phyloP scores from a whole-genome alignment of 2,329 filamentous ascomycete species.

The Scopulariopsis brevicaulis region DNA sequence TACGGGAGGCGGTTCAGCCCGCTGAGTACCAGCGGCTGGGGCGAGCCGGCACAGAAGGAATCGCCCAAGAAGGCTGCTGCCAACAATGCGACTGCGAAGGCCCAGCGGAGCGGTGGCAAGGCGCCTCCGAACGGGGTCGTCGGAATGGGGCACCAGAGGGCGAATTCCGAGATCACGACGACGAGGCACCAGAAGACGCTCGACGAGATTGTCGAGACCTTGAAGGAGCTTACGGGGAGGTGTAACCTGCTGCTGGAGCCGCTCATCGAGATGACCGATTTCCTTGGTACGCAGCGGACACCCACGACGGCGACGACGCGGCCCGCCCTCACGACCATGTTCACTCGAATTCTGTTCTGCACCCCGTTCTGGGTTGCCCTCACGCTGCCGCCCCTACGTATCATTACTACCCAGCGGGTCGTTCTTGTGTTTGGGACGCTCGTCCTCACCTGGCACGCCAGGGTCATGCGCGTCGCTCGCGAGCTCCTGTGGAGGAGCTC shows the following conservation, averaged over 20 bases:
- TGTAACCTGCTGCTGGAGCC: conserved; percentile 91
- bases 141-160: conserved; percentile 25
- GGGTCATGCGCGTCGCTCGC: conserved; percentile 72
- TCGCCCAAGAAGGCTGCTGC: conserved; percentile 12
- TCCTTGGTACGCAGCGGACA: conserved; percentile 80
- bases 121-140: conserved; percentile 7
- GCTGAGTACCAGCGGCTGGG: conserved; percentile 72
- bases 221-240: conserved; percentile 80
- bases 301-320: conserved; percentile 85
- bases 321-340: conserved; percentile 79
- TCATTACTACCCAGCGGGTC: conserved; percentile 80
- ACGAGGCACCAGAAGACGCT: conserved; percentile 84
- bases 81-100: conserved; percentile 4
- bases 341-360: conserved; percentile 78
- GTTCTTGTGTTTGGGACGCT: conserved; percentile 80
- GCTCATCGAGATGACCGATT: conserved; percentile 79
- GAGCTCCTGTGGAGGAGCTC: conserved; percentile 85
- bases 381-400: conserved; percentile 68
- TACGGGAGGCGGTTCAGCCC: conserved; percentile 84
- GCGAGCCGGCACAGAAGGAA: conserved; percentile 28
- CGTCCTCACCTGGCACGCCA: conserved; percentile 82
- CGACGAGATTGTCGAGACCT: conserved; percentile 91
- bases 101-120: conserved; percentile 12
- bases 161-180: conserved; percentile 45
- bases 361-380: conserved; percentile 81